These are phyloP conservation scores for Physcia stellaris DNA, from an alignment of 495 filamentous ascomycete species.

Conservation along the genomic window DNA sequence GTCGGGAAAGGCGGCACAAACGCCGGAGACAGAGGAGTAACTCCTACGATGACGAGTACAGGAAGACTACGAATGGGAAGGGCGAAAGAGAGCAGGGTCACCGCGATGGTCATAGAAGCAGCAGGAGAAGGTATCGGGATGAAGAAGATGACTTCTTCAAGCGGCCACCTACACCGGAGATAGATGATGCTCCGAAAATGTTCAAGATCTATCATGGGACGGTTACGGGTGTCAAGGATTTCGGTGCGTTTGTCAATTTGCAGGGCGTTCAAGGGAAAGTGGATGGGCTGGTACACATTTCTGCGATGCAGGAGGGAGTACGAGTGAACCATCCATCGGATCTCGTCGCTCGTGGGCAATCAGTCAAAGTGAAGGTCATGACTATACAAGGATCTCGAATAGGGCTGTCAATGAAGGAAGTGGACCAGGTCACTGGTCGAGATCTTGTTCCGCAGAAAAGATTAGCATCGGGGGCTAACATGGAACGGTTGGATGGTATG, in stretches of 20 bases:
- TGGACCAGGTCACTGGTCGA: slow-evolving; percentile 78
- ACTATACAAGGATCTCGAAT: slow-evolving; percentile 72
- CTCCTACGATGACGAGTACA: slow-evolving; percentile 50
- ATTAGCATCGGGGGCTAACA: slow-evolving; percentile 85
- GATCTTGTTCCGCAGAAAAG: slow-evolving; percentile 72
- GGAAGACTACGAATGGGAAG: slow-evolving; percentile 31
- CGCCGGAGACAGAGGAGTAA: slow-evolving; percentile 31
- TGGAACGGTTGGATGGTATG: slow-evolving; percentile 57
- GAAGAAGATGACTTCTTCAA: slow-evolving; percentile 53
- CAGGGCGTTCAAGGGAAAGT: slow-evolving; percentile 74
- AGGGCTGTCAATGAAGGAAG: slow-evolving; percentile 92
- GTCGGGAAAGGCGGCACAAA: slow-evolving; percentile 20
- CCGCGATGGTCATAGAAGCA: slow-evolving; percentile 19
- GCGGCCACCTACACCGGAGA: slow-evolving; percentile 58
- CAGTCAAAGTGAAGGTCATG: slow-evolving; percentile 84
- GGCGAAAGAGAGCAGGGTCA: slow-evolving; percentile 18
- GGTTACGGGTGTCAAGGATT: slow-evolving; percentile 86
- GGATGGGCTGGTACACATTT: slow-evolving; percentile 92
- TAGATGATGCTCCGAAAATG: slow-evolving; percentile 68
- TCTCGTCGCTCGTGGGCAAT: slow-evolving; percentile 63
- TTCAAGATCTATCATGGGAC: slow-evolving; percentile 85
- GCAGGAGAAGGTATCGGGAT: slow-evolving; percentile 24
- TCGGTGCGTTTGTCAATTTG: slow-evolving; percentile 92
- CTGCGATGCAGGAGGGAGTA: slow-evolving; percentile 74
- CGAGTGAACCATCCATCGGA: slow-evolving; percentile 89